These are phyloP conservation scores for Fusarium nodosum DNA, from an alignment of 2,329 filamentous ascomycete species.

Conservation along the genomic window DNA sequence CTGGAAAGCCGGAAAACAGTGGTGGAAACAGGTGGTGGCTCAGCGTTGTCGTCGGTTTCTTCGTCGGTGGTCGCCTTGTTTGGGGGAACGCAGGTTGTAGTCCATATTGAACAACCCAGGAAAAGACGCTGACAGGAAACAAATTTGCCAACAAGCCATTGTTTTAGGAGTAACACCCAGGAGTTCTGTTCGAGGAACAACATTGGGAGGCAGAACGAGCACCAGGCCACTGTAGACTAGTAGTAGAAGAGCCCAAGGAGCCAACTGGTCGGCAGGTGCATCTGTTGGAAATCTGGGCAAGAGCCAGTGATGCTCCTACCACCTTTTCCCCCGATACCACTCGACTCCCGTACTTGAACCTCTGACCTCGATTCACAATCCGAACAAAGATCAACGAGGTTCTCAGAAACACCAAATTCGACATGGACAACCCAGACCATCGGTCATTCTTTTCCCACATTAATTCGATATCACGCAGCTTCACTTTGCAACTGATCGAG, in stretches of 20 bases:
- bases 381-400: background rate
- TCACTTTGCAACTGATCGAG: accelerated
- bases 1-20: background rate
- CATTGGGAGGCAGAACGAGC: background rate
- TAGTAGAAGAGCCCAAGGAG: background rate
- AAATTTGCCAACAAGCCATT: background rate
- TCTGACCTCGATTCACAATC: background rate
- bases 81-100: background rate
- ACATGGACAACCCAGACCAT: background rate
- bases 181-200: background rate
- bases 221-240: background rate
- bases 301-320: background rate
- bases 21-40: background rate
- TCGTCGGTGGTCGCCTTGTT: background rate
- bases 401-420: background rate
- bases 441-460: background rate
- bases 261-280: background rate
- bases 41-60: background rate
- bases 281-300: background rate
- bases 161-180: background rate
- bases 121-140: background rate
- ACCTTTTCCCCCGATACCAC: background rate
- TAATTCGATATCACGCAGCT: background rate
- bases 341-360: background rate
- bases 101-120: background rate